Evolutionary conservation across 306 rosid species (phyloP).

Genomic region (Geum urbanum): DNA sequence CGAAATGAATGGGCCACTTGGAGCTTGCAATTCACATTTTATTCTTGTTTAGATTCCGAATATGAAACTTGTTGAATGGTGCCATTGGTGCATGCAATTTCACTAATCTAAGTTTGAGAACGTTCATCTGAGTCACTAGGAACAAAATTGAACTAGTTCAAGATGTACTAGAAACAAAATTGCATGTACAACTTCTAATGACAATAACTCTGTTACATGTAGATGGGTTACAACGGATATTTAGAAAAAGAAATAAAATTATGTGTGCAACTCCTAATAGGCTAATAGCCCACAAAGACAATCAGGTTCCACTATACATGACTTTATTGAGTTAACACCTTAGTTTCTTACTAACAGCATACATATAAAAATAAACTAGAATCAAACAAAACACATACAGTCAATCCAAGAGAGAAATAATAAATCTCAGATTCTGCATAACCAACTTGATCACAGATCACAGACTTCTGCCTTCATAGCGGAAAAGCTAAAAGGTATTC

Average conservation of each 20-base stretch:
- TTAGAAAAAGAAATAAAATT: constrained; percentile 4
- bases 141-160: too few species aligned
- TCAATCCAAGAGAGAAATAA: constrained; percentile 8
- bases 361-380: neutral
- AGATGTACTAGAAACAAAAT: neutral
- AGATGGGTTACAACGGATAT: constrained; percentile 12
- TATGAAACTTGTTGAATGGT: too few species aligned
- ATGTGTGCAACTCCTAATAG: neutral
- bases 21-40: too few species aligned
- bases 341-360: neutral
- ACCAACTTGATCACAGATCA: neutral
- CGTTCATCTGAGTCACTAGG: too few species aligned
- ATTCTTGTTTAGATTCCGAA: too few species aligned
- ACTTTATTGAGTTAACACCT: neutral
- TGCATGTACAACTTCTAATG: neutral
- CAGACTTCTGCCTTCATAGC: constrained; percentile 6
- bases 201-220: constrained; percentile 27
- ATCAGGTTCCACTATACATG: neutral
- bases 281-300: neutral
- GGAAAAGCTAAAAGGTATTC: neutral
- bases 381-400: neutral
- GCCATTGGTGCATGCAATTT: too few species aligned
- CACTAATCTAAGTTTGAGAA: too few species aligned
- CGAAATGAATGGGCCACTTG: too few species aligned
- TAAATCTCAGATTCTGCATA: constrained; percentile 5